Percentiles rank a stretch among this genome's conserved stretches.
These are phyloP conservation scores for Arachnomyces sp. DNA, from an alignment of 2,329 filamentous ascomycete genomes.

Conservation along the genomic window DNA sequence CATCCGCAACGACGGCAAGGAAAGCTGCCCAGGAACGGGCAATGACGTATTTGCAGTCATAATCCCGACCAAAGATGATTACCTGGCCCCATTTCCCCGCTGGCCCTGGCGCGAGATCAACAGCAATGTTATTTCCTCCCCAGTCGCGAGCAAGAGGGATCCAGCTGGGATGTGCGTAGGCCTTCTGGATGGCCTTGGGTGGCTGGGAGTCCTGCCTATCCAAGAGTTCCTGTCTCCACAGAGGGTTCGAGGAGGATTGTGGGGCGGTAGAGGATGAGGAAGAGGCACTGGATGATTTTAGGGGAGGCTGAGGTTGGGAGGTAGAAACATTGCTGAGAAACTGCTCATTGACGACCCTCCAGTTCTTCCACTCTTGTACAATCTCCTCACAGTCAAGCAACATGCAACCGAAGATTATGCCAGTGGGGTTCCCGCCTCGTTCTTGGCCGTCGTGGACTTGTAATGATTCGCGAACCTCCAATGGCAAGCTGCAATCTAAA, in stretches of 20 bases:
- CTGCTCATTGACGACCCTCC: conserved; percentile 86
- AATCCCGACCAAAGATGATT: conserved; percentile 93
- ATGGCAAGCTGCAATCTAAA: conserved; percentile 84
- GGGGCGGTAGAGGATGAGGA: conserved; percentile 52
- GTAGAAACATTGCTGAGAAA: conserved; percentile 57
- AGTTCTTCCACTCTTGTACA: conserved; percentile 94
- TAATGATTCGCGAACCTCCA: conserved; percentile 87
- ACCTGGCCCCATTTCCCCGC: conserved; percentile 91
- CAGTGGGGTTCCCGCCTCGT: conserved; percentile 79
- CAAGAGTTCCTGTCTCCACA: conserved; percentile 80
- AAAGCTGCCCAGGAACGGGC: conserved; percentile 87
- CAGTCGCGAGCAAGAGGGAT: conserved; percentile 94
- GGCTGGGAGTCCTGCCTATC: conserved; percentile 83
- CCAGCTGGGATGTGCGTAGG: conserved; percentile 89
- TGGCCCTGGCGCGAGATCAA: conserved; percentile 86
- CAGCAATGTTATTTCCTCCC: conserved; percentile 95
- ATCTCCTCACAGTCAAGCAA: conserved; percentile 96
- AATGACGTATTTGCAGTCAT: conserved; percentile 96
- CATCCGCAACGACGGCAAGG: conserved; percentile 78
- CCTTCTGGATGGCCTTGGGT: conserved; percentile 75
- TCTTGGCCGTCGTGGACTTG: conserved; percentile 95
- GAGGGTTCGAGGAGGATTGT: conserved; percentile 48
- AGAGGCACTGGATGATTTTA: conserved; percentile 59
- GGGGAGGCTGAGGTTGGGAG: conserved; percentile 52
- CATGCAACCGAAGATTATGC: conserved; percentile 90